These are phyloP conservation scores for Conticribra guillardii DNA, from an alignment of 108 stramenopile genomes.

Conservation along the genomic window DNA sequence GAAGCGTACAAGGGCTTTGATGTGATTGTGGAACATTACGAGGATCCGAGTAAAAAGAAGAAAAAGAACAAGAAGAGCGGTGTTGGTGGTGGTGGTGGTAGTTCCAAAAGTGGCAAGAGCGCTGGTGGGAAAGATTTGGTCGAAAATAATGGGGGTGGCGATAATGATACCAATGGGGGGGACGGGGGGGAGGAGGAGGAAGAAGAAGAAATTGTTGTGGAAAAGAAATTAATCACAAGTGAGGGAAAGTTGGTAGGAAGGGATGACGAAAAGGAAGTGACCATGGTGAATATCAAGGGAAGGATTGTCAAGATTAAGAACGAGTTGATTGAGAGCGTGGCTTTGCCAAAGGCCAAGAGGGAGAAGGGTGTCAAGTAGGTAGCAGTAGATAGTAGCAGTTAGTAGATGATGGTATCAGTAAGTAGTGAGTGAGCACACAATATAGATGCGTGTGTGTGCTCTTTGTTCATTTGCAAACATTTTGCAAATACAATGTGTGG, in stretches of 20 bases:
- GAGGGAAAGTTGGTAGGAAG: constrained; percentile 69
- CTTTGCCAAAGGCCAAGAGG: constrained; percentile 74
- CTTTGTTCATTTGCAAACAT: no score
- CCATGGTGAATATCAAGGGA: constrained; percentile 72
- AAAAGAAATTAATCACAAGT: constrained; percentile 42
- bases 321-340: constrained; percentile 54
- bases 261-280: constrained; percentile 53
- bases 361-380: constrained; percentile 66
- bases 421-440: no score
- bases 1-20: constrained; percentile 81
- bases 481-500: no score
- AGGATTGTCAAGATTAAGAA: constrained; percentile 76
- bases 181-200: constrained; percentile 44
- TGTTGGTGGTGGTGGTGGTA: background rate
- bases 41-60: constrained; percentile 56
- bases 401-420: no score
- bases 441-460: no score
- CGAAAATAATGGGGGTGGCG: background rate
- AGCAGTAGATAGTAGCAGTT: no score
- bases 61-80: constrained; percentile 22
- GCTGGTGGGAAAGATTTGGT: constrained; percentile 1
- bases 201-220: constrained; percentile 14
- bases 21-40: constrained; percentile 60
- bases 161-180: background rate
- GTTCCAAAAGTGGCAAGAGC: background rate